A percentile compares a stretch with the other conserved stretches of the same genome.
phyloP scores from a whole-genome alignment of 2,329 filamentous ascomycete genomes.

The Sclerotiophoma versabilis region DNA sequence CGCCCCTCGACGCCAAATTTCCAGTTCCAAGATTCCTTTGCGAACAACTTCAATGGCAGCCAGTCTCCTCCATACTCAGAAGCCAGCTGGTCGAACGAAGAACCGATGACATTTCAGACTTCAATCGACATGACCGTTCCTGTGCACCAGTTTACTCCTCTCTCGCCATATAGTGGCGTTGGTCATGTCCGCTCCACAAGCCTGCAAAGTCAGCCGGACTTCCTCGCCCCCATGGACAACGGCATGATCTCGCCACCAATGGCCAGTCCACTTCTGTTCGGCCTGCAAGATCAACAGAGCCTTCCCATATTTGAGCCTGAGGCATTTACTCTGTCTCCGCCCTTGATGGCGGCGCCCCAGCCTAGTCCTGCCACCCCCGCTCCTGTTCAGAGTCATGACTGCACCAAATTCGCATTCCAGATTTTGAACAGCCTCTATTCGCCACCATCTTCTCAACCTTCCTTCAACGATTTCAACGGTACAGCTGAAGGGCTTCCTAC shows the following conservation, averaged over 20 bases:
- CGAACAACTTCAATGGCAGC: slow-evolving; percentile 39
- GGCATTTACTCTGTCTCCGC: slow-evolving; percentile 12
- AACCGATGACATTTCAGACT: slow-evolving; percentile 40
- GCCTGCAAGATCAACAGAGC: slow-evolving; percentile 33
- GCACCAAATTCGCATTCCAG: slow-evolving; percentile 47
- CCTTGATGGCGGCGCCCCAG: slow-evolving; percentile 33
- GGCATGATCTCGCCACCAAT: slow-evolving; percentile 34
- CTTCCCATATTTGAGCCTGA: slow-evolving; percentile 24
- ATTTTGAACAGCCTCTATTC: slow-evolving; percentile 45
- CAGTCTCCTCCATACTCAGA: slow-evolving; percentile 47
- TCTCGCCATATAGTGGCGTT: slow-evolving; percentile 24
- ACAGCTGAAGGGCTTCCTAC: slow-evolving; percentile 36
- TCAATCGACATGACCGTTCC: slow-evolving; percentile 37
- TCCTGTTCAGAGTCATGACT: slow-evolving; percentile 40
- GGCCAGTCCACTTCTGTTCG: slow-evolving; percentile 33
- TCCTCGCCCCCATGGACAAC: slow-evolving; percentile 35
- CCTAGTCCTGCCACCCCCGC: slow-evolving; percentile 36
- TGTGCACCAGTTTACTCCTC: slow-evolving; percentile 35
- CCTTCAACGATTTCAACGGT: slow-evolving; percentile 36
- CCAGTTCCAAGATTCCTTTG: slow-evolving; percentile 44
- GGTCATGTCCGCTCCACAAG: slow-evolving; percentile 40
- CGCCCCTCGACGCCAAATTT: slow-evolving; percentile 46
- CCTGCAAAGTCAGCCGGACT: slow-evolving; percentile 42
- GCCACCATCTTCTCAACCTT: slow-evolving; percentile 35
- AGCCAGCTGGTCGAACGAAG: slow-evolving; percentile 42